These are phyloP conservation scores for Podosphaera xanthii DNA, from an alignment of 2,329 filamentous ascomycete species.

Conservation along the genomic window DNA sequence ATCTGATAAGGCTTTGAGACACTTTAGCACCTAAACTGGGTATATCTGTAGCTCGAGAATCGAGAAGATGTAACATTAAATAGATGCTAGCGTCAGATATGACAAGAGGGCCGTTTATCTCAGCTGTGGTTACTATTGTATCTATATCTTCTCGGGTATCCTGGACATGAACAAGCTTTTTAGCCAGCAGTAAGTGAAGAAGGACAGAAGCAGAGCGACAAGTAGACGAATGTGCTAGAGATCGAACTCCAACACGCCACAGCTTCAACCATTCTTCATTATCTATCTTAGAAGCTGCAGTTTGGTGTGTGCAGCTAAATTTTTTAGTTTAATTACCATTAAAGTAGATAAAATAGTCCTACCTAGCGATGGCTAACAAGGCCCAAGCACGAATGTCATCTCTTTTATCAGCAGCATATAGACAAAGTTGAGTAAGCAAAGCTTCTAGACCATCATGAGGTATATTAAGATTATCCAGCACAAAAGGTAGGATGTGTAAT, in stretches of 20 bases:
- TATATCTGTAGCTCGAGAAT: slow-evolving; percentile 40
- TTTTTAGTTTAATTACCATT: neutral
- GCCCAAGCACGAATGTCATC: slow-evolving; percentile 51
- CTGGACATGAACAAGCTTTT: slow-evolving; percentile 42
- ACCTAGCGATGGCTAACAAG: slow-evolving; percentile 64
- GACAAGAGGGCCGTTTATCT: slow-evolving; percentile 56
- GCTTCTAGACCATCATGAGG: slow-evolving; percentile 28
- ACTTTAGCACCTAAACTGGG: slow-evolving; percentile 45
- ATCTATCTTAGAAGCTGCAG: slow-evolving; percentile 16
- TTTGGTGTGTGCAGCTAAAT: slow-evolving; percentile 24
- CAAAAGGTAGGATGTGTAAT: slow-evolving; percentile 30
- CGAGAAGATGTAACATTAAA: slow-evolving; percentile 48
- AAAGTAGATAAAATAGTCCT: slow-evolving; percentile 13
- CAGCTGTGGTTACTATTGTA: slow-evolving; percentile 50
- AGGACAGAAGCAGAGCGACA: slow-evolving; percentile 55
- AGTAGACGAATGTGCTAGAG: slow-evolving; percentile 43
- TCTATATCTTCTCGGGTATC: slow-evolving; percentile 46
- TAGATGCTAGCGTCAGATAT: slow-evolving; percentile 59
- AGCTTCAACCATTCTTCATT: slow-evolving; percentile 41
- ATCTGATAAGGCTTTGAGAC: slow-evolving; percentile 51
- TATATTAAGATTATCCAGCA: slow-evolving; percentile 22
- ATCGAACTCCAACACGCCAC: slow-evolving; percentile 54
- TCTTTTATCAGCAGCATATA: slow-evolving; percentile 47
- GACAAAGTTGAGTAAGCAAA: slow-evolving; percentile 33
- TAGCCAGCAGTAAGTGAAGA: slow-evolving; percentile 42